A percentile compares a stretch with the other conserved stretches of the same genome.
phyloP scores from a whole-genome alignment of 2,329 filamentous ascomycete species.

The Fonsecaea nubica region DNA sequence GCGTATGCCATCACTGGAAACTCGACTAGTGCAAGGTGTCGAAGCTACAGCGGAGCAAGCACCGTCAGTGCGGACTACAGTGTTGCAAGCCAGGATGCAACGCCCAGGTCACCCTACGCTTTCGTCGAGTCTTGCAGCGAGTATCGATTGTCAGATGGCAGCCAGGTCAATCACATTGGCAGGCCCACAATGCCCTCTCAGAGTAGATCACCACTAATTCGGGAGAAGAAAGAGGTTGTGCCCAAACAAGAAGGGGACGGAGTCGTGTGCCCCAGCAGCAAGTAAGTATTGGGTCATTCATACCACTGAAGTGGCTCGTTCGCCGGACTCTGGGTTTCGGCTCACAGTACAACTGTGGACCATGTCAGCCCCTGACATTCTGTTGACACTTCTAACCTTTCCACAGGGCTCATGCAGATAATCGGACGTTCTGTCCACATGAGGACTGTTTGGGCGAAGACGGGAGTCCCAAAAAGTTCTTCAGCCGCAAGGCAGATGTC shows the following conservation, averaged over 20 bases:
- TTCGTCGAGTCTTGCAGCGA: conserved; percentile 7
- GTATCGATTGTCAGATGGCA: not conserved
- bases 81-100: conserved; percentile 9
- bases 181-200: not conserved
- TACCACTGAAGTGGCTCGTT: not conserved
- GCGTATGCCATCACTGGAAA: conserved; percentile 15
- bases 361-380: not conserved
- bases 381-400: conserved; percentile 6
- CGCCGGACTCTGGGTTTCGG: not conserved
- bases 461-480: conserved; percentile 39
- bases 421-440: conserved; percentile 37
- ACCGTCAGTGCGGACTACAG: conserved; percentile 13
- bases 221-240: not conserved
- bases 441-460: conserved; percentile 40
- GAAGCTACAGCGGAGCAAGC: conserved; percentile 17
- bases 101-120: conserved; percentile 10
- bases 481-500: conserved; percentile 57
- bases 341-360: not conserved
- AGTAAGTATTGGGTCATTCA: conserved; percentile 4
- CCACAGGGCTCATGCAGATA: conserved; percentile 2
- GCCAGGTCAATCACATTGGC: not conserved
- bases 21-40: conserved; percentile 16
- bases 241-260: not conserved
- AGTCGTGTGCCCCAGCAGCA: not conserved
- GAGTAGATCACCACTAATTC: not conserved